Evolutionary conservation across 345 rosid genomes (phyloP), one percentile per base, ranked within the genome.

Genomic region (Kernera saxatilis): DNA sequence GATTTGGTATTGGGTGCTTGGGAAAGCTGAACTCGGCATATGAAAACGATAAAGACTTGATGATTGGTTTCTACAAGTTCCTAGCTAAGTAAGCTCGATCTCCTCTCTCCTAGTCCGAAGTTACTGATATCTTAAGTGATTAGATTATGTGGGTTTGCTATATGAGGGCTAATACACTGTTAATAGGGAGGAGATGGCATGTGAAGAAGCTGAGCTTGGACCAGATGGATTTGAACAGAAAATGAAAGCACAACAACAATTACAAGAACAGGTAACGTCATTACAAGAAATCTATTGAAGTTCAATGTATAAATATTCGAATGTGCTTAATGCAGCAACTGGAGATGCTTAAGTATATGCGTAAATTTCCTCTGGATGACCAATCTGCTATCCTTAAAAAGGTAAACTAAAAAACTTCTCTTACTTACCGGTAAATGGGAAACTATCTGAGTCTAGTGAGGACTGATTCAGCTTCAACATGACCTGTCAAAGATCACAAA

Each of bases 181-280:
- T 46, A 18, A 36, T 69, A 90, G 92, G 61, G 98, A 88, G 70
- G 95, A 87, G 79, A 72, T 80, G 64, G 92, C 78, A 46, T 90
- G 95, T 75, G 93, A 85, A 65, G 97, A 90, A 85, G 95, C 98
- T 35, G 95, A 90, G 77, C 90, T 85, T 45, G 91, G 83, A 76
- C 63, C 82, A 3, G 85, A 79, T 49, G 95, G 70, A 39, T 90
- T 84, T 78, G 79, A 83, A 45, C 85, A 78, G 58, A 87, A 83
- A 66, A 76, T 80, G 83, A 70, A 67, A 55, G 68, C 41, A 67
- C 90, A 82, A 40, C 87, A 84, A 33, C 81, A 78, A 18, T 69
- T 90, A 19, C 87, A 85, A 62, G 96, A 83, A 46, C 80, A 86
- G 89, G 97, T 84, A 35, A 2, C 27, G 19, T 40, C 14, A 32